phyloP scores from a whole-genome alignment of 2,329 filamentous ascomycete species.

The Colletotrichum cordylinicola region DNA sequence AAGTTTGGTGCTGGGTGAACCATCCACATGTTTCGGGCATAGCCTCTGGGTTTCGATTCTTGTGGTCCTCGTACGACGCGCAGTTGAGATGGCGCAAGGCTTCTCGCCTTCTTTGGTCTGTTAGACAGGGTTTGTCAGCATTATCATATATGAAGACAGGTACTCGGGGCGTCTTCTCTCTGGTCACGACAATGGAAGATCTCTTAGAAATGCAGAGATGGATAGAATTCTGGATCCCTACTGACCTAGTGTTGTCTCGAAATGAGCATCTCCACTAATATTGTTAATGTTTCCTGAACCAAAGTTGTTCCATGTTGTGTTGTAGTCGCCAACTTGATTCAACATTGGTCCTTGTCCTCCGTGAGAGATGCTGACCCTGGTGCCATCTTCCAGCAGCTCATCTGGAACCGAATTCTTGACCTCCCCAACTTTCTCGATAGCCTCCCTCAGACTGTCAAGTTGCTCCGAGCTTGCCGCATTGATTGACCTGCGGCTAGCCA shows the following conservation, averaged over 20 bases:
- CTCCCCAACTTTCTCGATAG: not conserved
- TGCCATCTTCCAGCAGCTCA: not conserved
- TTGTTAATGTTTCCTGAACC: not conserved
- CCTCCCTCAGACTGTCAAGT: not conserved
- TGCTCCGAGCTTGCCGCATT: not conserved
- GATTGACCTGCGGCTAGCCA: not conserved
- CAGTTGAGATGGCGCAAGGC: not conserved
- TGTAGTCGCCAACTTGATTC: not conserved
- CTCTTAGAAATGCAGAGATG: too few relatives aligned
- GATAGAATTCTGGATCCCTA: not conserved
- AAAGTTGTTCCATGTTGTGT: not conserved
- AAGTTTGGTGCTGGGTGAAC: not conserved
- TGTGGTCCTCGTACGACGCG: not conserved
- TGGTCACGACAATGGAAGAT: too few relatives aligned
- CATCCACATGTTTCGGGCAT: not conserved
- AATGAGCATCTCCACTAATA: not conserved
- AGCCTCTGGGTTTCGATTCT: not conserved
- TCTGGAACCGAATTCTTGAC: not conserved
- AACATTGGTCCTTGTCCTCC: not conserved
- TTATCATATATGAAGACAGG: too few relatives aligned
- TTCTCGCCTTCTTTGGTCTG: not conserved
- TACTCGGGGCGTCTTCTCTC: too few relatives aligned
- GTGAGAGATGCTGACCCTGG: not conserved
- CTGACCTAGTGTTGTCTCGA: not conserved
- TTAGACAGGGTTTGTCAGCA: too few relatives aligned